These are phyloP conservation scores for Wickerhamomyces bovis DNA, from an alignment of 805 yeast genomes.

Conservation along the genomic window DNA sequence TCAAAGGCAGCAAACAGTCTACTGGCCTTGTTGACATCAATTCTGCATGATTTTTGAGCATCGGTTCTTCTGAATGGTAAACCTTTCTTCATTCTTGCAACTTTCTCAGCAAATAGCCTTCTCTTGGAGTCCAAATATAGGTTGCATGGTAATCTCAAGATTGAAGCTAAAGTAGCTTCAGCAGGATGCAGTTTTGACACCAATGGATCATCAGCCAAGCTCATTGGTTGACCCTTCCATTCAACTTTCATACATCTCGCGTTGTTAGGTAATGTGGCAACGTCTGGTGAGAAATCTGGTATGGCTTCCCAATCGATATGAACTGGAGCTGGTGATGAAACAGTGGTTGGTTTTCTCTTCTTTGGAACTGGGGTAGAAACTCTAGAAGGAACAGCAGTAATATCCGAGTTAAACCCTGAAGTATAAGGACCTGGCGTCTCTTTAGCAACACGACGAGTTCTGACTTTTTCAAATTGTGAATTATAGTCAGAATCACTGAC, in stretches of 20 bases:
- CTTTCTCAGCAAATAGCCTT: slow-evolving; percentile 85
- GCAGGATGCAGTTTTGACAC: slow-evolving; percentile 79
- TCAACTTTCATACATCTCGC: slow-evolving; percentile 77
- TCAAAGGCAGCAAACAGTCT: slow-evolving; percentile 90
- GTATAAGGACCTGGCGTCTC: slow-evolving; percentile 25
- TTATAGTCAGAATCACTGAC: slow-evolving; percentile 25
- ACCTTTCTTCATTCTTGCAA: slow-evolving; percentile 63
- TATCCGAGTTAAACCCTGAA: slow-evolving; percentile 24
- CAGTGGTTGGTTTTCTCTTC: slow-evolving; percentile 36
- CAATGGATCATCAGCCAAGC: slow-evolving; percentile 72
- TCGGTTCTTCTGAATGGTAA: slow-evolving; percentile 94
- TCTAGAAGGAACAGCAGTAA: slow-evolving; percentile 21
- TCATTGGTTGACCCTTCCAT: slow-evolving; percentile 99
- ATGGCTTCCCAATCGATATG: slow-evolving; percentile 60
- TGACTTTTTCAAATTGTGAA: slow-evolving; percentile 40
- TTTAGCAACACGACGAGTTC: slow-evolving; percentile 53
- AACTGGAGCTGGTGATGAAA: slow-evolving; percentile 40
- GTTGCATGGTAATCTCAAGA: slow-evolving; percentile 81
- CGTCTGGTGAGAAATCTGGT: slow-evolving; percentile 79
- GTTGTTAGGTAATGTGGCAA: slow-evolving; percentile 59
- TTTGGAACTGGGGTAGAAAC: slow-evolving; percentile 29
- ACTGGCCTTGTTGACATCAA: slow-evolving; percentile 94
- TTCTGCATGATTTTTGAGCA: slow-evolving; percentile 96
- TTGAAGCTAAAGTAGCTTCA: slow-evolving; percentile 78
- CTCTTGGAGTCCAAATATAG: slow-evolving; percentile 79